Conservation (phyloP, 345 rosid species). For the Syzygium oleosum region DNA sequence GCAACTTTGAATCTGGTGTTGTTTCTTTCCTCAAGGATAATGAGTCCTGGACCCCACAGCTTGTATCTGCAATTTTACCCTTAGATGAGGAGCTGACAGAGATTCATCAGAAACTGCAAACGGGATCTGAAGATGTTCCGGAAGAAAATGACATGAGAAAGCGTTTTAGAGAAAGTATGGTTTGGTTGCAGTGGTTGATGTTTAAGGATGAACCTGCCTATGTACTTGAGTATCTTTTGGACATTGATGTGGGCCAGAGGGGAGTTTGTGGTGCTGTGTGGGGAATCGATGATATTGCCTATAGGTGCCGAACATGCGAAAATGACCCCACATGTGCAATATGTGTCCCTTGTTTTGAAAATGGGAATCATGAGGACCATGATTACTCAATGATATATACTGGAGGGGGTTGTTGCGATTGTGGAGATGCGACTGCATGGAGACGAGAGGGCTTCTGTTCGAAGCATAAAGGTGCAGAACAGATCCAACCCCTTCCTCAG, state of each 20-base stretch:
- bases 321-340: conserved; percentile 93
- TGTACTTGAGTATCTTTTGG: conserved; percentile 40
- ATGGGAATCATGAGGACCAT: conserved; percentile 69
- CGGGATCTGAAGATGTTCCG: conserved; percentile 16
- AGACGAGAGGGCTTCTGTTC: conserved; percentile 91
- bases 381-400: conserved; percentile 80
- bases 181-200: conserved; percentile 91
- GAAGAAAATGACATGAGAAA: conserved; percentile 21
- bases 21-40: conserved; percentile 42
- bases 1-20: conserved; percentile 29
- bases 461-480: conserved; percentile 82
- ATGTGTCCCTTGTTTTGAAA: conserved; percentile 83
- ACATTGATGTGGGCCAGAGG: conserved; percentile 39
- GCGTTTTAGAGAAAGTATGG: conserved; percentile 44
- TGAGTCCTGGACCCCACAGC: conserved; percentile 21
- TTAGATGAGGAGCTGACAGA: conserved; percentile 52
- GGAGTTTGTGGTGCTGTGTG: conserved; percentile 97
- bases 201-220: conserved; percentile 49
- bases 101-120: conserved; percentile 19
- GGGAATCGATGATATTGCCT: conserved; percentile 90
- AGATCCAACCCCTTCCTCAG: conserved; percentile 77
- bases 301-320: conserved; percentile 76
- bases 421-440: conserved; percentile 98
- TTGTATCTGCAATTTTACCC: conserved; percentile 60
- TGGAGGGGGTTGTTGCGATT: conserved; percentile 94